These are phyloP conservation scores for Yarrowia deformans DNA, from an alignment of 805 yeast species.

Conservation along the genomic window DNA sequence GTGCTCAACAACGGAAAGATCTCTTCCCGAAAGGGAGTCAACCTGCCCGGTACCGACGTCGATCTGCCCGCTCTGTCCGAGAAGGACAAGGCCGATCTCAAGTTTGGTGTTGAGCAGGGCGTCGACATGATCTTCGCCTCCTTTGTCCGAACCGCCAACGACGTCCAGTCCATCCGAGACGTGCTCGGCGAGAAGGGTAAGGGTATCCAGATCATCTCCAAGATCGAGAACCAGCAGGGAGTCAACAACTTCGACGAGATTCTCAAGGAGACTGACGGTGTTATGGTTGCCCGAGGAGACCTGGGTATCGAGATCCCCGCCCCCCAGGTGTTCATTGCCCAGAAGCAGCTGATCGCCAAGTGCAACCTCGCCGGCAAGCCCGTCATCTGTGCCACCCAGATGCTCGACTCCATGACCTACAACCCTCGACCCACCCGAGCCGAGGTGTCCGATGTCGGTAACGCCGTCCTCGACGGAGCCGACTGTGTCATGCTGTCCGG, in stretches of 20 bases:
- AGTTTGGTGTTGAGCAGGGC: slow-evolving; percentile 95
- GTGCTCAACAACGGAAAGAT: slow-evolving; percentile 95
- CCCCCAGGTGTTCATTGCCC: slow-evolving; percentile 97
- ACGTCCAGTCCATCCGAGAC: slow-evolving; percentile 86
- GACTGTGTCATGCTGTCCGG: slow-evolving; percentile 99
- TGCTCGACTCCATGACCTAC: slow-evolving; percentile 99
- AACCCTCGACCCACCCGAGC: slow-evolving; percentile 99
- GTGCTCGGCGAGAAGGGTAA: slow-evolving; percentile 97
- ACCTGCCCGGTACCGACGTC: slow-evolving; percentile 98
- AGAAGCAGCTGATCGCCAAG: slow-evolving; percentile 98
- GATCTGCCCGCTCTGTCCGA: slow-evolving; percentile 98
- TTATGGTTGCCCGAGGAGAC: slow-evolving; percentile 99
- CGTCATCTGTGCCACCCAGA: slow-evolving; percentile 98
- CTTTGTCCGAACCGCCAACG: slow-evolving; percentile 93
- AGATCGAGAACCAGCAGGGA: slow-evolving; percentile 99
- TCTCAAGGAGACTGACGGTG: slow-evolving; percentile 94
- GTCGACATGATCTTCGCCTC: slow-evolving; percentile 99
- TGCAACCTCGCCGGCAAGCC: slow-evolving; percentile 99
- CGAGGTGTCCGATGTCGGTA: slow-evolving; percentile 98
- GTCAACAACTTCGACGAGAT: slow-evolving; percentile 99
- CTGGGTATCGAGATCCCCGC: slow-evolving; percentile 99
- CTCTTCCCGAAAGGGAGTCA: slow-evolving; percentile 98
- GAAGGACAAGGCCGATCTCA: slow-evolving; percentile 91
- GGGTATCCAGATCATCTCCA: slow-evolving; percentile 93
- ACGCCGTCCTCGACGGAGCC: slow-evolving; percentile 98